Evolutionary conservation across 257 asterid genomes (phyloP).

Genomic region (Nicotiana undulata): DNA sequence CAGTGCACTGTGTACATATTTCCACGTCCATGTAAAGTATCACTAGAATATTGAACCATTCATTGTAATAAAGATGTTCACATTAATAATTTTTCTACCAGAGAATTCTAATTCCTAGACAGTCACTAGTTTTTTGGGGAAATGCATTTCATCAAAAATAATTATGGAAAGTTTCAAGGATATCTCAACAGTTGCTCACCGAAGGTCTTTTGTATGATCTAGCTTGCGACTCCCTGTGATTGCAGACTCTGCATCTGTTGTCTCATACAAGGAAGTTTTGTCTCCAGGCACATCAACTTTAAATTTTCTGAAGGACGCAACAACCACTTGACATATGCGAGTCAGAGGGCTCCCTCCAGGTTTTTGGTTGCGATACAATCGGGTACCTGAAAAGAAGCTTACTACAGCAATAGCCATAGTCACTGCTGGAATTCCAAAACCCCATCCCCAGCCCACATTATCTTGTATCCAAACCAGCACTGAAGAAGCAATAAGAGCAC

Average conservation of each 20-base stretch:
- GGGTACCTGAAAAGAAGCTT: slow-evolving; percentile 58
- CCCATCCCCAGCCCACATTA: slow-evolving; percentile 68
- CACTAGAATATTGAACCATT: neutral
- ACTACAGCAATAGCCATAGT: slow-evolving; percentile 53
- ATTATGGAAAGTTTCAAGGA: neutral
- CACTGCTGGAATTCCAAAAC: slow-evolving; percentile 57
- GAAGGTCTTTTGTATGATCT: slow-evolving; percentile 36
- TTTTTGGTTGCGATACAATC: slow-evolving; percentile 50
- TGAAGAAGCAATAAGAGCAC: slow-evolving; percentile 52
- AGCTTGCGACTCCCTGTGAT: slow-evolving; percentile 56
- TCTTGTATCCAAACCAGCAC: slow-evolving; percentile 53
- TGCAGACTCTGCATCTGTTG: slow-evolving; percentile 34
- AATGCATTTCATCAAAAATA: neutral
- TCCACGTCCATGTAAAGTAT: neutral
- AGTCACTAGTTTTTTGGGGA: neutral
- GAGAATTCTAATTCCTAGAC: neutral
- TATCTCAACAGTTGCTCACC: slow-evolving; percentile 21
- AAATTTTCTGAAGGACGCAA: slow-evolving; percentile 49
- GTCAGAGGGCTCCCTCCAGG: slow-evolving; percentile 79
- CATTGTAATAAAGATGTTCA: neutral
- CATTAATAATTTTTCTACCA: neutral
- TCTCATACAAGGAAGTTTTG: slow-evolving; percentile 37
- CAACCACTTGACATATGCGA: slow-evolving; percentile 53
- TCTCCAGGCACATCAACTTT: slow-evolving; percentile 37
- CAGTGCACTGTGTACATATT: neutral